phyloP scores from a whole-genome alignment of 768 basidiomycete species.

The Terana coerulea region DNA sequence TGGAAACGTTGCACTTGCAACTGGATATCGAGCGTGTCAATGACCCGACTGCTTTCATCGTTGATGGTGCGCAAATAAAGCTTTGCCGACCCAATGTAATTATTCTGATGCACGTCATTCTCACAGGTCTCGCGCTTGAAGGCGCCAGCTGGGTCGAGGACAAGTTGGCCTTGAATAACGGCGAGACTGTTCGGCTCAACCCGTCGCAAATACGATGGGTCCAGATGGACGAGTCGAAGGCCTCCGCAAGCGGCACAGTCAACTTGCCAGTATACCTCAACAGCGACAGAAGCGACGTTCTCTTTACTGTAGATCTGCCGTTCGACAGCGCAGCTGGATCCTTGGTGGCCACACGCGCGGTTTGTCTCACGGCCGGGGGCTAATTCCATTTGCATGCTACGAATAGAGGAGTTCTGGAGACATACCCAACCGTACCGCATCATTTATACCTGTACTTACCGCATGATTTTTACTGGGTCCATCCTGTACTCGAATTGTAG shows the following conservation, averaged over 20 bases:
- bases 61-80: constrained; percentile 67
- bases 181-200: constrained; percentile 71
- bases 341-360: constrained; percentile 81
- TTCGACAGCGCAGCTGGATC: constrained; percentile 65
- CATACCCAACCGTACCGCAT: constrained; percentile 18
- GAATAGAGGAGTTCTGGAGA: constrained; percentile 8
- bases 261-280: constrained; percentile 93
- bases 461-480: neutral
- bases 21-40: constrained; percentile 81
- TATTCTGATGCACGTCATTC: neutral
- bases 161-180: constrained; percentile 78
- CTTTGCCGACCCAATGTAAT: constrained; percentile 8
- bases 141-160: constrained; percentile 76
- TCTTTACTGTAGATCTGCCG: constrained; percentile 86
- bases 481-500: neutral
- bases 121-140: constrained; percentile 79
- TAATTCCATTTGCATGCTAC: no score
- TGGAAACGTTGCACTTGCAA: constrained; percentile 80
- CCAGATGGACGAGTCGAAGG: constrained; percentile 44
- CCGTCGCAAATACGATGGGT: constrained; percentile 89
- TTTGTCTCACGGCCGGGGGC: constrained; percentile 83
- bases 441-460: neutral
- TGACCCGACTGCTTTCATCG: constrained; percentile 75
- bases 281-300: constrained; percentile 79
- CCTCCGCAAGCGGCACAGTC: constrained; percentile 43